These are phyloP conservation scores for Aspergillus aculeatus DNA, from an alignment of 2,329 filamentous ascomycete genomes.

Conservation along the genomic window DNA sequence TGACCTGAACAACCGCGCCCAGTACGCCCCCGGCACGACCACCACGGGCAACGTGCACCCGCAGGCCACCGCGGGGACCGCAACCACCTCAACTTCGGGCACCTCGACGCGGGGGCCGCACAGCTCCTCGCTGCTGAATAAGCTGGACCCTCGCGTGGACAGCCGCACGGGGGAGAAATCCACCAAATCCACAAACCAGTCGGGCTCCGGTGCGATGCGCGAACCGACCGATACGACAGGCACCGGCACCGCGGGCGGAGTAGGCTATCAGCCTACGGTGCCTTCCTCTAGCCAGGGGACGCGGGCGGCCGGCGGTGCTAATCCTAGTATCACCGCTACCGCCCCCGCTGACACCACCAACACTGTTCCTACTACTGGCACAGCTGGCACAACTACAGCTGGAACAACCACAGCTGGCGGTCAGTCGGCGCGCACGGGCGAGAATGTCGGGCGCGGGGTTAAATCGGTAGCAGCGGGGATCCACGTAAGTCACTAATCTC, in stretches of 20 bases:
- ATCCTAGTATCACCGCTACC: constrained; percentile 6
- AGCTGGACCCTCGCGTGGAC: constrained; percentile 30
- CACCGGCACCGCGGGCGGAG: not conserved
- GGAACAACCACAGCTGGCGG: constrained; percentile 12
- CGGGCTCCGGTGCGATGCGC: constrained; percentile 10
- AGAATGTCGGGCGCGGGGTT: constrained; percentile 24
- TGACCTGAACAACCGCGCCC: constrained; percentile 18
- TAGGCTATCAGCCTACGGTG: constrained; percentile 5
- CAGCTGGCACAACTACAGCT: constrained; percentile 1
- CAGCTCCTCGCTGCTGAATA: constrained; percentile 24
- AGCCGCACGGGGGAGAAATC: constrained; percentile 21
- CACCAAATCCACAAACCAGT: constrained; percentile 19
- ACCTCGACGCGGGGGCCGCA: constrained; percentile 20
- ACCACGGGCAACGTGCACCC: constrained; percentile 15
- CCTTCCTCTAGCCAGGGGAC: not conserved
- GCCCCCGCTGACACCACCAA: constrained; percentile 15
- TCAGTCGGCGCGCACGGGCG: constrained; percentile 19
- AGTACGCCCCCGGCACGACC: constrained; percentile 19
- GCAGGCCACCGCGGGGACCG: constrained; percentile 4
- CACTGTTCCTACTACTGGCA: constrained; percentile 13
- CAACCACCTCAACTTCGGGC: not conserved
- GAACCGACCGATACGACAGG: constrained; percentile 3
- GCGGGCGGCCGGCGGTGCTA: not conserved
- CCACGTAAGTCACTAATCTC: constrained; percentile 32
- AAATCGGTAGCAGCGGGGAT: constrained; percentile 32